A percentile compares a stretch with the other conserved stretches of the same genome.
These are phyloP conservation scores for Scleroderma citrinum DNA, from an alignment of 768 basidiomycete species.

Conservation along the genomic window DNA sequence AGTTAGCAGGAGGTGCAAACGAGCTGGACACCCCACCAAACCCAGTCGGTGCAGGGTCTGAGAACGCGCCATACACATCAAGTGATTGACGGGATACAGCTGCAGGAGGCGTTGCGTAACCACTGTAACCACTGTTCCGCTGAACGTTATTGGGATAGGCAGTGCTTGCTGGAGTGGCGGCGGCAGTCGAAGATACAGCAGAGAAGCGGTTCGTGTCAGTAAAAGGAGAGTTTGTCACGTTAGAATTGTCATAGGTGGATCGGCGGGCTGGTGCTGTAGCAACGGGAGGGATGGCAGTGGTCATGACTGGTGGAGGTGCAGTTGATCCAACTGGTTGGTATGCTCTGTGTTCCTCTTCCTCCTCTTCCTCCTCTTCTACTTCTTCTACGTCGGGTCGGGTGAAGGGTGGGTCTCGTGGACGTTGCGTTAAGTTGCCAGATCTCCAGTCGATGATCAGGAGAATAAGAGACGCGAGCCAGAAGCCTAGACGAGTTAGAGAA, in stretches of 20 bases:
- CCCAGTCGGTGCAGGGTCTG: constrained; percentile 77
- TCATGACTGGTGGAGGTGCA: constrained; percentile 28
- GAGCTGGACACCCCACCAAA: constrained; percentile 44
- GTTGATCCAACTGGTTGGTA: constrained; percentile 41
- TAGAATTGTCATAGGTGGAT: constrained; percentile 21
- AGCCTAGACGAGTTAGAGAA: constrained; percentile 38
- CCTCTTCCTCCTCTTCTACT: constrained; percentile 47
- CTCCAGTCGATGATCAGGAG: constrained; percentile 76
- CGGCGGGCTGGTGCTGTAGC: constrained; percentile 12
- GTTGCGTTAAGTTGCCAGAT: constrained; percentile 44
- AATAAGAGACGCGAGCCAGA: constrained; percentile 67
- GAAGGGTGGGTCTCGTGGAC: constrained; percentile 73
- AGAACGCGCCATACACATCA: constrained; percentile 89
- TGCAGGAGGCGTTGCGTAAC: constrained; percentile 27
- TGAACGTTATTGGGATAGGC: constrained; percentile 16
- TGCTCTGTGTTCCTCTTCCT: constrained; percentile 41
- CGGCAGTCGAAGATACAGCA: constrained; percentile 20
- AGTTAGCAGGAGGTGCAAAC: constrained; percentile 28
- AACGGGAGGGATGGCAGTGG: constrained; percentile 15
- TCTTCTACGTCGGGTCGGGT: constrained; percentile 50
- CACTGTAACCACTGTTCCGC: constrained; percentile 17
- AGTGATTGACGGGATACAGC: constrained; percentile 57
- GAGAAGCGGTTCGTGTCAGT: constrained; percentile 49
- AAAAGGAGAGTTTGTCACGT: constrained; percentile 36
- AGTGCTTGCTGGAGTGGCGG: constrained; percentile 21